Base-by-base conservation (phyloP, 179 eudicot species). In the Drosera spatulata region DNA sequence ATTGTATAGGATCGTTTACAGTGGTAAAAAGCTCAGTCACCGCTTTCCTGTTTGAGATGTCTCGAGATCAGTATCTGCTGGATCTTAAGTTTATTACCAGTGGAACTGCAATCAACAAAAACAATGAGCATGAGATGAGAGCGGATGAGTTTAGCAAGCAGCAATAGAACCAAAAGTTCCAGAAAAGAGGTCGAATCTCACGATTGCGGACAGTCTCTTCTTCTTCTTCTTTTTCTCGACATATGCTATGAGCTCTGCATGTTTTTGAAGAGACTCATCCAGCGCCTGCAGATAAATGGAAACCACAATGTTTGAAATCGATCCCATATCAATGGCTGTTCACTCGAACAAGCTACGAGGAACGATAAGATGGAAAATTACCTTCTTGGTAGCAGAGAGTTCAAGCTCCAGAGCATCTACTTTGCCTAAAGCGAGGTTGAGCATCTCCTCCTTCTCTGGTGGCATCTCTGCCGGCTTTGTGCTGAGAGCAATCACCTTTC, bases 161-260 rank as follows among this genome's bases (percentile, higher is more conserved):
- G 43, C 10, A 3, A 12, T 39, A 15, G 38, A 5, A 5, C 74
- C 41, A 69, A 69, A 0, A 1, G 80, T 43, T 4, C 45, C 6
- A 4, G 45, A 4, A 43, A 43, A 43, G 45, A 7, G 45, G 8
- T 4, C 8, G 6, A 4, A 43, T 22, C 45, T 43, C 8, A 43
- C 45, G 8, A 43, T 4, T 43, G 45, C 45, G 8, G 45, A 43
- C 82, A 77, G 67, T 77, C 71, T 89, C 90, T 85, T 90, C 85
- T 81, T 91, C 65, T 86, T 87, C 80, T 81, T 87, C 74, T 84
- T 93, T 86, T 94, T 91, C 68, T 85, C 96, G 2, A 90, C 14
- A 69, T 68, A 82, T 11, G 88, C 90, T 41, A 80, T 55, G 61
- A 94, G 78, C 71, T 94, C 87, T 55, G 61, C 78, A 62, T 94